Conservation (phyloP, 208 protist species). For the Crithidia fasciculata region DNA sequence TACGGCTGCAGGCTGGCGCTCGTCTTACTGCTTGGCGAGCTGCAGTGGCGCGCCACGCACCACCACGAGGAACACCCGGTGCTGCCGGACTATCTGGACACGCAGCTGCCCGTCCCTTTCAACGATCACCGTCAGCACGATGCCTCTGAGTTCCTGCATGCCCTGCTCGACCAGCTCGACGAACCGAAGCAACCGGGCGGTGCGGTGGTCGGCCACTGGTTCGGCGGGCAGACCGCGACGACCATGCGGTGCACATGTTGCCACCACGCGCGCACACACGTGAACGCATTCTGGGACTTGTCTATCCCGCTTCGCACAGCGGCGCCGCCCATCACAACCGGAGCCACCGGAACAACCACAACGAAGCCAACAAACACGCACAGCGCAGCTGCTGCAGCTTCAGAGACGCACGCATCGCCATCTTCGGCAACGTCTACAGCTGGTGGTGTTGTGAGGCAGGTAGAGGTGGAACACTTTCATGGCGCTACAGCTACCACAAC, state of each 20-base stretch:
- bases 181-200: conserved; percentile 19
- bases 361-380: no score
- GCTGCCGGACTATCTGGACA: conserved; percentile 37
- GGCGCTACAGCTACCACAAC: conserved; percentile 27
- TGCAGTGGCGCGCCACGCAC: conserved; percentile 54
- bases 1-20: conserved; percentile 33
- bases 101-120: conserved; percentile 51
- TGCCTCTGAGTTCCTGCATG: conserved; percentile 75
- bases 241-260: conserved; percentile 54
- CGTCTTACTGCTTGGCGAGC: conserved; percentile 45
- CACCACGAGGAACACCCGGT: conserved; percentile 24
- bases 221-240: conserved; percentile 53
- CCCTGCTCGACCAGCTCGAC: conserved; percentile 69
- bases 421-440: no score
- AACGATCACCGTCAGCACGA: conserved; percentile 72
- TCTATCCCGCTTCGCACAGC: conserved; percentile 28
- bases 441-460: not conserved
- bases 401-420: not conserved
- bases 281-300: conserved; percentile 58
- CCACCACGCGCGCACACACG: conserved; percentile 27
- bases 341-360: no score
- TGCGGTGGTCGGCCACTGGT: conserved; percentile 53
- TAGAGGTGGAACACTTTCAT: conserved; percentile 25
- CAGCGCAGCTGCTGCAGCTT: no score
- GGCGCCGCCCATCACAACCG: no score